Evolutionary conservation across 139 green algal species (phyloP), one percentile per base, ranked within the genome.

Genomic region (Picochlorum costavermella): DNA sequence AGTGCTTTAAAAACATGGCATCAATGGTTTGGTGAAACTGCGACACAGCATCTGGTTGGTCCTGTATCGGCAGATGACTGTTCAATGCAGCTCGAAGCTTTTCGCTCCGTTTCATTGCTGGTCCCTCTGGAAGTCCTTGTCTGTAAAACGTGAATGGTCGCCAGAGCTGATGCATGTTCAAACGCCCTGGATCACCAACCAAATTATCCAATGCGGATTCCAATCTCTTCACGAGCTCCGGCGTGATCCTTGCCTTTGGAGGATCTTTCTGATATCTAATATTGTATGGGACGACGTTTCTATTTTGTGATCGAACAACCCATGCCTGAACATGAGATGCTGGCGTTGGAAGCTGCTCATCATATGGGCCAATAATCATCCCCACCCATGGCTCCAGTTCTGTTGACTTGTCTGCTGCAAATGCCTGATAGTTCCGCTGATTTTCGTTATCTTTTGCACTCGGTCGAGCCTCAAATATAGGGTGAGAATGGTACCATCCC

Each of bases 401-500:
- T 12, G 61, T 70, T 4, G 23, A 51, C 10, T 50, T 46, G 60
- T 84, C 78, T n/a, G 73, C 51, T 62, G 86, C 90, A 10, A 94
- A 69, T 25, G 75, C 76, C 67, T 87, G 77, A 68, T 93, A 92
- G 78, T 94, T 95, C 25, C 81, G 67, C 71, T 95, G 88, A 78
- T 91, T 94, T 58, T 89, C 83, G n/a, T 83, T 85, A 76, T 94
- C 86, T 69, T 88, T 89, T 50, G 78, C 63, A 11, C 65, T 83
- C 13, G 88, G 88, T 5, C 65, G 75, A 14, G 86, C 74, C 45
- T 78, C 72, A 56, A 94, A 95, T 16, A 88, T 71, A 14, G 86
- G 88, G 75, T 95, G 88, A 2, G 75, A 87, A 77, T 95, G 88
- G 61, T 72, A 88, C 88, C 88, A 92, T 43, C 84, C 87, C 16